Conservation (phyloP, 2,329 filamentous ascomycete species). For the Pyricularia grisea region DNA sequence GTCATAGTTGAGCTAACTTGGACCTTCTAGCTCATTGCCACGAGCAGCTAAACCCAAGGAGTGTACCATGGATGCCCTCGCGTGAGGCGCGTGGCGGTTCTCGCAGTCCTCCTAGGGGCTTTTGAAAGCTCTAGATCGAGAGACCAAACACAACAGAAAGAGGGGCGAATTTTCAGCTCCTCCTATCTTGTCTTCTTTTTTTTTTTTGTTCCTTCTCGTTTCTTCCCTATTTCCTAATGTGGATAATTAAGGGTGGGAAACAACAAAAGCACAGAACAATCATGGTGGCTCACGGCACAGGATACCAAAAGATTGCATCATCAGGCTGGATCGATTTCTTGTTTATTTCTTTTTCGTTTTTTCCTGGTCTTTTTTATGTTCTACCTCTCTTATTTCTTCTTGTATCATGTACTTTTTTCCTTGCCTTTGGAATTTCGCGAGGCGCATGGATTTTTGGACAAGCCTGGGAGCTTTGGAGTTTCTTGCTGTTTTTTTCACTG, state of each 20-base stretch:
- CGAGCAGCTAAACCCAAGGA: neutral
- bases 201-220: neutral
- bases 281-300: neutral
- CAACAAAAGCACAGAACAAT: neutral
- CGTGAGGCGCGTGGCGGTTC: neutral
- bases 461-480: neutral
- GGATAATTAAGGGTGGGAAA: neutral
- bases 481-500: neutral
- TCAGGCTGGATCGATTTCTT: neutral
- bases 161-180: neutral
- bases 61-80: neutral
- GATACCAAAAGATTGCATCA: neutral
- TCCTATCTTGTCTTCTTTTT: neutral
- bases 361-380: too few species aligned
- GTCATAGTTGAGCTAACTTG: neutral
- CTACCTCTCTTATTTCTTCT: neutral
- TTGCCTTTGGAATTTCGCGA: neutral
- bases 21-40: neutral
- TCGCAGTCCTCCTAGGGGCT: neutral
- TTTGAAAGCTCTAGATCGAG: neutral
- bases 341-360: neutral
- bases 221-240: neutral
- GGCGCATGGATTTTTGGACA: neutral
- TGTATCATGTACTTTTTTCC: neutral
- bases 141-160: neutral